Evolutionary conservation across 345 rosid species (phyloP).

Genomic region (Melastoma malabathricum): DNA sequence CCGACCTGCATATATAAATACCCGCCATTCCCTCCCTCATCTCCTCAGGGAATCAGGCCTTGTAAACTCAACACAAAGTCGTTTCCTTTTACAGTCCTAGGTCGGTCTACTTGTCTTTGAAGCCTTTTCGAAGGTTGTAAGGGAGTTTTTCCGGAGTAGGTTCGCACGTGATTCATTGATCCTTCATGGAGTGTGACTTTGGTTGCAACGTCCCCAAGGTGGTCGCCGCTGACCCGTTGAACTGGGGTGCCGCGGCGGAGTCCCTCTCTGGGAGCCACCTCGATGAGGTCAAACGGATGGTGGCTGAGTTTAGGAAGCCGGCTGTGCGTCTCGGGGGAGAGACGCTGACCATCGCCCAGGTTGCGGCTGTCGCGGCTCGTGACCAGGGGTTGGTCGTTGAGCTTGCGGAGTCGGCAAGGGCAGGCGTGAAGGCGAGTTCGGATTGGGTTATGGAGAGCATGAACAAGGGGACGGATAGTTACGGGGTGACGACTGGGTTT

Average conservation of each 20-base stretch:
- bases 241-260: constrained; percentile 64
- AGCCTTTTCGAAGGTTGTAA: too few relatives aligned
- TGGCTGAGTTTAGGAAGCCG: constrained; percentile 49
- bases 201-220: too few relatives aligned
- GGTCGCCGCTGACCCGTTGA: constrained; percentile 57
- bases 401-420: constrained; percentile 42
- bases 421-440: constrained; percentile 56
- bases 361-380: constrained; percentile 37
- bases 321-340: constrained; percentile 57
- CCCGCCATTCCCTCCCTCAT: too few relatives aligned
- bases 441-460: constrained; percentile 79
- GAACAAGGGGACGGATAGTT: constrained; percentile 56
- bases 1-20: too few relatives aligned
- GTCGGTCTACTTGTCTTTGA: too few relatives aligned
- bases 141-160: too few relatives aligned
- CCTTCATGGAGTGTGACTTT: too few relatives aligned
- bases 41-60: too few relatives aligned
- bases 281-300: constrained; percentile 75
- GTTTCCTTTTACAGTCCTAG: too few relatives aligned
- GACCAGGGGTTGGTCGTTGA: constrained; percentile 27
- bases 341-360: constrained; percentile 68
- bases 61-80: too few relatives aligned
- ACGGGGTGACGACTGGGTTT: constrained; percentile 72
- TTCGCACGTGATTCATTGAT: too few relatives aligned
- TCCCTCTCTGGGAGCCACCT: constrained; percentile 75